Evolutionary conservation across 2,329 filamentous ascomycete species (phyloP), one percentile per base, ranked within the genome.

Genomic region (Davidsoniella australis): DNA sequence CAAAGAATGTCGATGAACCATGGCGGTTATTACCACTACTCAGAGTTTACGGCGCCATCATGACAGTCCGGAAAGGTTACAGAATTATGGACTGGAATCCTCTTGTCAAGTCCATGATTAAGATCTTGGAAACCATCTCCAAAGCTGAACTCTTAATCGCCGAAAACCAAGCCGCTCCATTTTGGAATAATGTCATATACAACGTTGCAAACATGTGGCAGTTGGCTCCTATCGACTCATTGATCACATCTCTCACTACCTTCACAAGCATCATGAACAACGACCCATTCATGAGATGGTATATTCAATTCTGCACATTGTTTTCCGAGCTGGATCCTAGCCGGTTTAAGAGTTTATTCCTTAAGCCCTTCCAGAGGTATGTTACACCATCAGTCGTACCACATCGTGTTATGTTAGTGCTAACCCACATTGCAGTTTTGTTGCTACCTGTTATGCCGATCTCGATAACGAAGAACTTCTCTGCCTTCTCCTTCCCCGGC

Each of bases 301-400:
- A 94, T 61, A 72, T 96, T 41, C 73, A 79, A 0, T 94, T 96
- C 62, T 95, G 86, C 63, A 80, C 81, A 12, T 80, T 85, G 47
- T 80, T 91, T 56, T 80, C 85, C 0, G 75, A 85, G 48, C 68
- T 93, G 36, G 80, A 87, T 42, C 61, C 72, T 1, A 75, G 80
- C 48, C 75, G 84, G 38, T 98, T 96, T 59, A 75, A 78, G 48
- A 80, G 77, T 55, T 68, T 95, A n/a, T 72, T 94, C 29, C 69
- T 88, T 6, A 80, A 78, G 37, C 79, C 84, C 51, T 87, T 96
- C 56, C 85, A 93, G 62, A 85, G 76, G 75, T 85, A 65, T 61
- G 66, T 29, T 37, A 14, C 23, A 36, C 33, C 8, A 14, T 9
- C 9, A 42, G 23, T 23, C 5, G 12, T 2, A 33, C 8, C 14